Evolutionary conservation across 164 flowering plant genomes (phyloP), one percentile per base, ranked within the genome.

Genomic region (Malania oleifera): DNA sequence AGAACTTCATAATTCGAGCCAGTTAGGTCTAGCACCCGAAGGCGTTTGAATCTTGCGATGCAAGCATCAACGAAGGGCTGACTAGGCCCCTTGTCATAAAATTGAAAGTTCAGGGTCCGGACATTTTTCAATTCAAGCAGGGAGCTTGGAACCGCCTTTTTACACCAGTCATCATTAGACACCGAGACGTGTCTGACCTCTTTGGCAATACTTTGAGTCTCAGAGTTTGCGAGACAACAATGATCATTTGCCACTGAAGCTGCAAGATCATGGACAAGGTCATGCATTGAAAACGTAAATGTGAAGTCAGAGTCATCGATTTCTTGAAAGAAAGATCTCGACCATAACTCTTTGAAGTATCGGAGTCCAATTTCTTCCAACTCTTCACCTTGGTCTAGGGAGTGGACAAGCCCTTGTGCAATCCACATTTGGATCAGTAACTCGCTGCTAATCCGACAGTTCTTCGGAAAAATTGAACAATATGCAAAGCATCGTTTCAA

Each of bases 261-360:
- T 22, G 60, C 60, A 27, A 57, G 50, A 29, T 57, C 60, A 44
- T 57, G 60, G 5, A 57, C 39, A 2, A 57, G 24, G 44, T 57
- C 51, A 18, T 57, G 60, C 27, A 57, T 57, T 44, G 25, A 27
- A 14, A 25, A 28, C 0, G 0, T n/a, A 1, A 18, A 3, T 4
- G 11, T 6, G 12, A 47, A 25, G 14, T 8, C 48, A 5, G 17
- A 1, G 7, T 57, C 18, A 13, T 40, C 51, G 12, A 43, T 1
- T 18, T 26, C 37, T 57, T 57, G 60, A 29, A 57, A 43, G 39
- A 57, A 57, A 18, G 39, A 43, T 43, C 60, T 43, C 6, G 38
- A 10, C 2, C 0, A 19, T 19, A 57, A 44, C 25, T 57, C 50
- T 34, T 44, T 28, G 26, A 57, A 7, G 12, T 43, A 57, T 13